A percentile compares a stretch with the other conserved stretches of the same genome.
These are phyloP conservation scores for Chlorella ohadii DNA, from an alignment of 139 green algal genomes.

Conservation along the genomic window DNA sequence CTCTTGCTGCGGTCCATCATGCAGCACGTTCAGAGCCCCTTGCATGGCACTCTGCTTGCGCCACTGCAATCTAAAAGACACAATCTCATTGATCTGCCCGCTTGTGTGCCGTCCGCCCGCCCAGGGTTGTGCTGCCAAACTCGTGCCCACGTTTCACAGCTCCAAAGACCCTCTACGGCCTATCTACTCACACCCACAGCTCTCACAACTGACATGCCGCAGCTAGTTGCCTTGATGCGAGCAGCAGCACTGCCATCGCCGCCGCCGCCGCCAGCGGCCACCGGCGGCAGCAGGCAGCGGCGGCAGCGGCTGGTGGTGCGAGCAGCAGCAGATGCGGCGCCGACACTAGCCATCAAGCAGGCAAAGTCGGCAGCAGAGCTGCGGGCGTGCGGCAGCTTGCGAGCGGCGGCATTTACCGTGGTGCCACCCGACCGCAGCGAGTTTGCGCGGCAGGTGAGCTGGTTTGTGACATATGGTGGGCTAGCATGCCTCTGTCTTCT, in stretches of 20 bases:
- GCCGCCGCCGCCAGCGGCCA: background rate
- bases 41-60: too few species aligned
- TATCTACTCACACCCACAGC: too few species aligned
- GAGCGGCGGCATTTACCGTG: conserved; percentile 67
- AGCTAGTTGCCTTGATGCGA: background rate
- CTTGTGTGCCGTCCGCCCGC: too few species aligned
- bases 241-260: background rate
- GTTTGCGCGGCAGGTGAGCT: conserved; percentile 60
- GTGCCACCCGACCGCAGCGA: conserved; percentile 70
- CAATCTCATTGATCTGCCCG: too few species aligned
- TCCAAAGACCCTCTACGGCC: too few species aligned
- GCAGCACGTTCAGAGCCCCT: too few species aligned
- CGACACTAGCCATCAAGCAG: too few species aligned
- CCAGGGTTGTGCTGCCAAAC: too few species aligned
- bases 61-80: too few species aligned
- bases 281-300: background rate
- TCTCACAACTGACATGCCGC: background rate
- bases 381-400: conserved; percentile 73
- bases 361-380: conserved; percentile 59
- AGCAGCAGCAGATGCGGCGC: background rate
- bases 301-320: background rate
- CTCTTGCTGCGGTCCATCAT: too few species aligned
- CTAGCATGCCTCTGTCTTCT: too few species aligned
- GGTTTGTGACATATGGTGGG: background rate
- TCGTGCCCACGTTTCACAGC: too few species aligned